phyloP scores from a whole-genome alignment of 768 basidiomycete species.

The Podaxis mareebaensis region DNA sequence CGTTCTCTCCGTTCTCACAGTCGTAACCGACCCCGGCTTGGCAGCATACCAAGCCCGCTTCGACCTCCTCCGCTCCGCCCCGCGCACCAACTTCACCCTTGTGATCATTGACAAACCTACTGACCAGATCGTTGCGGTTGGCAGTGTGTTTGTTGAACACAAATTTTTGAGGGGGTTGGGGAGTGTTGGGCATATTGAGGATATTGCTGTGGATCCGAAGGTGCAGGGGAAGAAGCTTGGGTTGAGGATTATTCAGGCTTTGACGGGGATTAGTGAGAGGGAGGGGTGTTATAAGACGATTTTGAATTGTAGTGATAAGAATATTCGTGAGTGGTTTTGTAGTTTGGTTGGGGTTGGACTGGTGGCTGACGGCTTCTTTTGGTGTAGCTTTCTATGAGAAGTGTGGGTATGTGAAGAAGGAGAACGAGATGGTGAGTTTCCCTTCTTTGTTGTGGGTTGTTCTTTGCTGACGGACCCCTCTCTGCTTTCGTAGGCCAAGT shows the following conservation, averaged over 20 bases:
- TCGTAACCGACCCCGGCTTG: slow-evolving; percentile 66
- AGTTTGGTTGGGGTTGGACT: background rate
- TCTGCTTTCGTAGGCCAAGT: slow-evolving; percentile 6
- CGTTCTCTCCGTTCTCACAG: slow-evolving; percentile 79
- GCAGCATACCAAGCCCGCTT: slow-evolving; percentile 73
- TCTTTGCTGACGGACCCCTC: background rate
- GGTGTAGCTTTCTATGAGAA: slow-evolving; percentile 91
- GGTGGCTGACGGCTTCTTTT: slow-evolving; percentile 11
- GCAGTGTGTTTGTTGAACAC: slow-evolving; percentile 86
- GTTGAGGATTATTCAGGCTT: slow-evolving; percentile 79
- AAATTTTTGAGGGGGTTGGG: slow-evolving; percentile 92
- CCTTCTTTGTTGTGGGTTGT: slow-evolving; percentile 37
- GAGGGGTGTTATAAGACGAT: slow-evolving; percentile 95
- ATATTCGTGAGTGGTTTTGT: slow-evolving; percentile 72
- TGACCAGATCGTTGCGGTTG: slow-evolving; percentile 82
- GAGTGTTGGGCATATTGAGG: slow-evolving; percentile 93
- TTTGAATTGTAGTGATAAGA: slow-evolving; percentile 88
- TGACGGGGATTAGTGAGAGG: slow-evolving; percentile 81
- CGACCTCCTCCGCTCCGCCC: slow-evolving; percentile 50
- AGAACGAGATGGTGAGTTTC: slow-evolving; percentile 83
- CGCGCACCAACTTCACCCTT: slow-evolving; percentile 76
- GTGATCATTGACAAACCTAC: slow-evolving; percentile 77
- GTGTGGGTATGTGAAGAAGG: slow-evolving; percentile 90
- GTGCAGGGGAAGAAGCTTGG: slow-evolving; percentile 95
- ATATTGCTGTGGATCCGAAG: slow-evolving; percentile 88